Evolutionary conservation across 1,139 yeast genomes (phyloP).

Genomic region (Candida anutae): DNA sequence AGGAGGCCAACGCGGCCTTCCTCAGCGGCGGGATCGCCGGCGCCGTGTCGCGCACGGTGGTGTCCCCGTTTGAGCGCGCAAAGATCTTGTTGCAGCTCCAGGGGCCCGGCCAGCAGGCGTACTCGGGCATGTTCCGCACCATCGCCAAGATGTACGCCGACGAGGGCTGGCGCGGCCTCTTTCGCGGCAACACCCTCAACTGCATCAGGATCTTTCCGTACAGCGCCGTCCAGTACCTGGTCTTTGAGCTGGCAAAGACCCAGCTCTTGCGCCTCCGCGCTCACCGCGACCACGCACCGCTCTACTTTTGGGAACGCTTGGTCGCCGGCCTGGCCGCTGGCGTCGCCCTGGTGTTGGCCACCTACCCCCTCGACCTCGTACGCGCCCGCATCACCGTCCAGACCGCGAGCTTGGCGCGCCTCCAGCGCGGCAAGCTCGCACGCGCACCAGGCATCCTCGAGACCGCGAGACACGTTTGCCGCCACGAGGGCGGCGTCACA

Average conservation of each 20-base stretch:
- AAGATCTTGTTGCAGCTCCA: slow-evolving; percentile 88
- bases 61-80: slow-evolving; percentile 91
- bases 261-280: slow-evolving; percentile 13
- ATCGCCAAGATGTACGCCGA: slow-evolving; percentile 74
- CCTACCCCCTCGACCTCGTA: slow-evolving; percentile 88
- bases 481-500: slow-evolving; percentile 69
- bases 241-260: slow-evolving; percentile 63
- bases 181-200: slow-evolving; percentile 85
- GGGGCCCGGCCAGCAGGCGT: slow-evolving; percentile 61
- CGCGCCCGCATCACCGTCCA: slow-evolving; percentile 85
- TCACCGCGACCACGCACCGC: slow-evolving; percentile 13
- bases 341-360: slow-evolving; percentile 66
- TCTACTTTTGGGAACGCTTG: slow-evolving; percentile 42
- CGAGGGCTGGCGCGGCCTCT: slow-evolving; percentile 84
- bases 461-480: slow-evolving; percentile 52
- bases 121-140: slow-evolving; percentile 70
- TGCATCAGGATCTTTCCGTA: slow-evolving; percentile 89
- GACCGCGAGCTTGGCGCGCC: slow-evolving; percentile 64
- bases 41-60: slow-evolving; percentile 86
- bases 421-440: slow-evolving; percentile 35
- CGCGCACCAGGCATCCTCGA: slow-evolving; percentile 65
- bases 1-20: slow-evolving; percentile 56
- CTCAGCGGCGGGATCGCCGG: slow-evolving; percentile 66
- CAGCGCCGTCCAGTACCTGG: slow-evolving; percentile 89
- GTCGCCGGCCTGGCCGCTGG: slow-evolving; percentile 82